Conservation (phyloP, 352 stramenopile genomes). For the Sclerospora graminicola region DNA sequence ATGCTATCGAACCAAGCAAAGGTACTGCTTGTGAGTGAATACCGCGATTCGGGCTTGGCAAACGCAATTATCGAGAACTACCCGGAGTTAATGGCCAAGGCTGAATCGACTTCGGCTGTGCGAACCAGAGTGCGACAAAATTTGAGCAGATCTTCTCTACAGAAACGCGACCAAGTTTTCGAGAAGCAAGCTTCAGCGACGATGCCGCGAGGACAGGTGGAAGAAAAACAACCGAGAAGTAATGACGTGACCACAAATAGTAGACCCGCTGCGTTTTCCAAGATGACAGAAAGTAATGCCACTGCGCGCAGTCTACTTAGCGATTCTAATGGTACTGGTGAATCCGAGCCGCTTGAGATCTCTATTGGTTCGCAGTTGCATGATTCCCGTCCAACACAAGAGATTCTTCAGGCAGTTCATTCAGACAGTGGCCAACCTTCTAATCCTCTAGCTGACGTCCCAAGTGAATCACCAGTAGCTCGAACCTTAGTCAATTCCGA, state of each 20-base stretch:
- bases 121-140: slow-evolving; percentile 10
- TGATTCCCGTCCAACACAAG: background rate
- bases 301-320: slow-evolving; percentile 8
- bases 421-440: background rate
- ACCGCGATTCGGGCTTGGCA: slow-evolving; percentile 31
- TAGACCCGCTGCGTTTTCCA: background rate
- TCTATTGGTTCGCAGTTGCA: slow-evolving; percentile 22
- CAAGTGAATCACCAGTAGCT: background rate
- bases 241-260: background rate
- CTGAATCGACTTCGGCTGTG: slow-evolving; percentile 6
- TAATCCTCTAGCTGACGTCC: background rate
- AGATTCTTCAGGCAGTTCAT: background rate
- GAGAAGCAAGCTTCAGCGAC: slow-evolving; percentile 25
- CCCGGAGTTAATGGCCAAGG: slow-evolving; percentile 22
- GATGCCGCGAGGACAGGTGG: slow-evolving; percentile 11
- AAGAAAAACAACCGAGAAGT: background rate
- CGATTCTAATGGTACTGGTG: slow-evolving; percentile 1
- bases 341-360: background rate
- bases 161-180: slow-evolving; percentile 15
- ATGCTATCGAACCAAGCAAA: slow-evolving; percentile 30
- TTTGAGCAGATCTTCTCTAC: slow-evolving; percentile 17
- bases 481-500: slow-evolving; percentile 3
- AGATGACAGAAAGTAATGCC: background rate
- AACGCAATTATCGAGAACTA: slow-evolving; percentile 31
- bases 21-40: slow-evolving; percentile 34